Percentiles rank a stretch among this genome's conserved stretches.
Evolutionary conservation across 2,329 filamentous ascomycete species (phyloP).

Genomic region (Magnaporthiopsis rhizophila): DNA sequence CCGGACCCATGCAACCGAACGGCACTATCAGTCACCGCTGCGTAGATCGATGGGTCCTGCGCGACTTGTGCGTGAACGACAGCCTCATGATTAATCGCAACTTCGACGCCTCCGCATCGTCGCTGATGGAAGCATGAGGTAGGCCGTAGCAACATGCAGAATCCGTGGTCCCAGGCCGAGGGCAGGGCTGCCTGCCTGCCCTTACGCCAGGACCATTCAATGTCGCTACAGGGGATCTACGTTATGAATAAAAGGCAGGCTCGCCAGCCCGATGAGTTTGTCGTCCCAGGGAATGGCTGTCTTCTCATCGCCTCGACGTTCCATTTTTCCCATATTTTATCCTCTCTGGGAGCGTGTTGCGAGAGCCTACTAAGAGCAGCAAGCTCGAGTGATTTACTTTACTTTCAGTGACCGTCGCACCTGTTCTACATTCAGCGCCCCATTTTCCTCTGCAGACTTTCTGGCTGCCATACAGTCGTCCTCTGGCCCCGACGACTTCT

Average conservation of each 20-base stretch:
- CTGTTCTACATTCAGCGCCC: neutral
- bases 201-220: neutral
- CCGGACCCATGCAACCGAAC: neutral
- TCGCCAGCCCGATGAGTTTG: neutral
- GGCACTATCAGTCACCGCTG: neutral
- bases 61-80: conserved; percentile 7
- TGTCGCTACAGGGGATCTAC: neutral
- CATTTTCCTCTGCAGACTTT: neutral
- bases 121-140: neutral
- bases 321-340: neutral
- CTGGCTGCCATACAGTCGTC: neutral
- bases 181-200: neutral
- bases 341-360: neutral
- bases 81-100: neutral
- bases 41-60: conserved; percentile 2
- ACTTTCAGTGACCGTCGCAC: neutral
- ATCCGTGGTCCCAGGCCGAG: neutral
- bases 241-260: neutral
- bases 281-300: neutral
- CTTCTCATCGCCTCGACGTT: neutral
- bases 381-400: neutral
- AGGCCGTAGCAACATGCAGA: neutral
- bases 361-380: neutral
- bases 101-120: neutral
- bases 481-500: neutral